Base-by-base conservation (phyloP, 2,329 filamentous ascomycete genomes). In the Aspergillus sp. region DNA sequence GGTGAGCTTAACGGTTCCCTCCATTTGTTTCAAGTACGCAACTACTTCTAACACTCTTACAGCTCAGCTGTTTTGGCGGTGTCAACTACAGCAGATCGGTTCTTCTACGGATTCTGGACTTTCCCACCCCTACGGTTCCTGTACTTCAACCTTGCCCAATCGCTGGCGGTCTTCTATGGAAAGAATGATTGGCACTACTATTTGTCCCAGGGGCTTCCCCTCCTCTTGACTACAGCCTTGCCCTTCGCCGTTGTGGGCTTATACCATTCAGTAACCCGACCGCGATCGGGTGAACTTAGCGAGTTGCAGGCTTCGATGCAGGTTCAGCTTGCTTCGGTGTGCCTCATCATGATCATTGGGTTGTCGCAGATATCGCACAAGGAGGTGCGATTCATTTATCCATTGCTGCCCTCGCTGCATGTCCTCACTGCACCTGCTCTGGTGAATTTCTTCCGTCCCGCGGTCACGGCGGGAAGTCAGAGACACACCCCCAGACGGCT, bases 381-480 rank as follows among this genome's bases (percentile, higher is more conserved):
- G 75, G 95, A 99, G 82, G 91, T 96, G 68, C 91, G 95, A 70
- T 99, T 99, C 80, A 90, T 98, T 66, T 96, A 96, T 70, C 94
- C 95, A 1, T 84, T 99, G 17, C 84, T 98, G 1, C 94, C 95
- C 1, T 84, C 88, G n/a, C 83, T 99, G 6, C 91, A 95, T 73
- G 80, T 96, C 63, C 81, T 98, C 41, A 86, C 90, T 1, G 91
- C 92, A 0, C 84, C 86, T 0, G 83, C 87, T 2, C 77, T 91
- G 15, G 80, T 85, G 2, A 75, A 80, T 8, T 92, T 91, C 78
- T 92, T 94, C 73, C 77, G 78, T 8, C 80, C 78, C 8, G 71
- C 74, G 6, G 62, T 81, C 23, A 74, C 71, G 32, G 72, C 68
- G 5, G 69, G 71, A 4, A 68, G 70, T 19, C 70, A 57, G 13